Conservation (phyloP, 1,284 basidiomycete genomes). For the Ceratobasidium papillatum region DNA sequence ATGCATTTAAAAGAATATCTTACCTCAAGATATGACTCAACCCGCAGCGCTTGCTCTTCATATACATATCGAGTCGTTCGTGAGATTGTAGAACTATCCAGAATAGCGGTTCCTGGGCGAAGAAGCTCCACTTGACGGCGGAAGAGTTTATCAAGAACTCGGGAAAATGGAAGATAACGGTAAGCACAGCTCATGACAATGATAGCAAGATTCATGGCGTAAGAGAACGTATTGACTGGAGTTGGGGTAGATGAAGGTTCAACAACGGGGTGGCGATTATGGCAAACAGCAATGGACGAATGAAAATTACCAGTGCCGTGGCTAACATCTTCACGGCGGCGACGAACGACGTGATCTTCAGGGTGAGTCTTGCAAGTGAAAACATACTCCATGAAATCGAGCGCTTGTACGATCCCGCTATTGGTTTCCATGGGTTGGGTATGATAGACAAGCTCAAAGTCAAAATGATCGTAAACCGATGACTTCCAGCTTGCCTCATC, state of each 20-base stretch:
- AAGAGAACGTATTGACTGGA: background rate
- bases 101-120: background rate
- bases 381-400: background rate
- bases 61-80: background rate
- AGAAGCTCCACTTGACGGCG: conserved; percentile 6
- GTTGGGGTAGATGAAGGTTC: background rate
- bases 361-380: conserved; percentile 11
- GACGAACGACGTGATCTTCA: background rate
- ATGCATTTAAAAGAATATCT: too few species aligned
- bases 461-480: background rate
- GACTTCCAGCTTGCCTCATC: background rate
- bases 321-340: background rate
- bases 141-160: conserved; percentile 1
- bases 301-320: background rate
- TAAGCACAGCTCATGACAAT: conserved; percentile 11
- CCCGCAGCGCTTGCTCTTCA: background rate
- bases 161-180: conserved; percentile 7
- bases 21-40: background rate
- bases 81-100: background rate
- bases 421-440: background rate
- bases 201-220: background rate
- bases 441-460: background rate
- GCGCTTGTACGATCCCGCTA: background rate
- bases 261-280: background rate
- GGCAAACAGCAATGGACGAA: background rate